A percentile compares a stretch with the other conserved stretches of the same genome.
Evolutionary conservation across 352 stramenopile species (phyloP).

Genomic region (Nothophytophthora sp.): DNA sequence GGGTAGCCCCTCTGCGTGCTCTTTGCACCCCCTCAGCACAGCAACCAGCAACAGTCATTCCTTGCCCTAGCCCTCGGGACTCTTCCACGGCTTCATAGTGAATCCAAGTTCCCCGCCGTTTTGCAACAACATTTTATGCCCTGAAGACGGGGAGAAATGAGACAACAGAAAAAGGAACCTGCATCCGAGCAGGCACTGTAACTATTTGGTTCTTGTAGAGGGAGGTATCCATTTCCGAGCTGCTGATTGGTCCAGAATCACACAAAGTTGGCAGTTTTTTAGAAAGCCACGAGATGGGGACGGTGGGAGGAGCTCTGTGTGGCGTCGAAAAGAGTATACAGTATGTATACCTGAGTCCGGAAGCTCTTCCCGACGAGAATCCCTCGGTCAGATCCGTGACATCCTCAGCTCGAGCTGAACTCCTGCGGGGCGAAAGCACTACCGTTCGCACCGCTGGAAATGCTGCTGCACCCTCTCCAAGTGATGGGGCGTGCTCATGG

Average conservation of each 20-base stretch:
- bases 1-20: not conserved
- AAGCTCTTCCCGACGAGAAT: not conserved
- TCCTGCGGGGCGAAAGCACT: constrained; percentile 8
- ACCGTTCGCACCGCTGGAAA: constrained; percentile 45
- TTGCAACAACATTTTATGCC: too few relatives aligned
- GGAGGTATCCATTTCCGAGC: not conserved
- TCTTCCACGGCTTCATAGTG: not conserved
- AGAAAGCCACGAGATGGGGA: too few relatives aligned
- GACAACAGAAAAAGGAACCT: constrained; percentile 3
- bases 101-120: not conserved
- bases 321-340: too few relatives aligned
- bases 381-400: constrained; percentile 17
- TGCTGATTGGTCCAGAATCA: constrained; percentile 2
- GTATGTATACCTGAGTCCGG: too few relatives aligned
- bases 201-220: constrained; percentile 10
- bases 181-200: not conserved
- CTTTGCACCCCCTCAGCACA: too few relatives aligned
- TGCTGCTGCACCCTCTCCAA: constrained; percentile 23
- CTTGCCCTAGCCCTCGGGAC: too few relatives aligned
- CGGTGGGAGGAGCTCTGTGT: not conserved
- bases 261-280: not conserved
- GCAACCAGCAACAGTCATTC: too few relatives aligned
- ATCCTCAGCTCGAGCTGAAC: constrained; percentile 18
- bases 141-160: too few relatives aligned
- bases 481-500: constrained; percentile 19